These are phyloP conservation scores for Cercospora zeae-maydis DNA, from an alignment of 2,329 filamentous ascomycete species.

Conservation along the genomic window DNA sequence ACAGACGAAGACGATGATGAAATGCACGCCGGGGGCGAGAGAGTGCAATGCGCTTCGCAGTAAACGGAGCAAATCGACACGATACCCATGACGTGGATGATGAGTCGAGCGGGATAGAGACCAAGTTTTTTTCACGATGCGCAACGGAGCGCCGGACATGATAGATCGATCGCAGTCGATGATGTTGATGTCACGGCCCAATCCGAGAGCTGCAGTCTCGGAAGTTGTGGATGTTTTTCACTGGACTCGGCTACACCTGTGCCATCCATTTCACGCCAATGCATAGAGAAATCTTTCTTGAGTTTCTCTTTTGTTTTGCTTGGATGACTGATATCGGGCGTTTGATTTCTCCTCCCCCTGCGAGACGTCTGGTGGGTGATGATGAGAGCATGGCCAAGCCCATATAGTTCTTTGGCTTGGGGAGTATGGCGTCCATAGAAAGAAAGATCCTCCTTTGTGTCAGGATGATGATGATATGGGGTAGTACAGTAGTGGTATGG, in stretches of 20 bases:
- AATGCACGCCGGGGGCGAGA: conserved; percentile 63
- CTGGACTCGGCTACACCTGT: not conserved
- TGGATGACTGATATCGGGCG: not conserved
- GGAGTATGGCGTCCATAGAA: conserved; percentile 5
- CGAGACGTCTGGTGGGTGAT: not conserved
- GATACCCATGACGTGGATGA: conserved; percentile 16
- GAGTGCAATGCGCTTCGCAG: conserved; percentile 84
- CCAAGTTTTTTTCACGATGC: not conserved
- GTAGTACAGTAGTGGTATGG: too few relatives aligned
- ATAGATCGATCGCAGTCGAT: conserved; percentile 2
- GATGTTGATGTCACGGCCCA: not conserved
- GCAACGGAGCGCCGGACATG: not conserved
- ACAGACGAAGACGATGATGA: conserved; percentile 63
- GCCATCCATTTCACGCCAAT: not conserved
- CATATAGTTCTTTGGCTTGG: not conserved
- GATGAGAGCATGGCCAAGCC: conserved; percentile 1
- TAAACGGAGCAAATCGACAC: conserved; percentile 48
- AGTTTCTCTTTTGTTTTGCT: conserved; percentile 4
- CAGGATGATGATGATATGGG: too few relatives aligned
- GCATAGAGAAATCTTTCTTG: too few relatives aligned
- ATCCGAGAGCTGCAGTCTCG: conserved; percentile 5
- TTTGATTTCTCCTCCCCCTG: too few relatives aligned
- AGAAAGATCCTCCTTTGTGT: too few relatives aligned
- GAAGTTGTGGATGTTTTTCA: not conserved
- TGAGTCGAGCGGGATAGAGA: conserved; percentile 1